phyloP scores from a whole-genome alignment of 768 basidiomycete genomes.

The Lactarius indigo region DNA sequence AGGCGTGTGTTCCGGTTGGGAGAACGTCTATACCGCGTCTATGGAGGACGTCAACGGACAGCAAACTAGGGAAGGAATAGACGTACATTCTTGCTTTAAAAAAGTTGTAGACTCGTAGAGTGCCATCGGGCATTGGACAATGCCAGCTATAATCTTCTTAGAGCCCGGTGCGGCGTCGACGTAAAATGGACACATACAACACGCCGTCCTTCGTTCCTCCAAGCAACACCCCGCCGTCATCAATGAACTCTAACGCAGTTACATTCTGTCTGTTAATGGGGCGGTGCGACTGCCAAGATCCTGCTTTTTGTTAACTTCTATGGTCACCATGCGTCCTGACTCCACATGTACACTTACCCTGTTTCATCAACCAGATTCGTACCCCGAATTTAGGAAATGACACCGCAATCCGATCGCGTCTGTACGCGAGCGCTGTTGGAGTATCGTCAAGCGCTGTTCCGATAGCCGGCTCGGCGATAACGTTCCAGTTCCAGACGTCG shows the following conservation, averaged over 20 bases:
- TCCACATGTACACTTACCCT: constrained; percentile 20
- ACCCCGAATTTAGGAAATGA: constrained; percentile 25
- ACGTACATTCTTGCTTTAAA: constrained; percentile 57
- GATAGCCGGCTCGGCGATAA: constrained; percentile 15
- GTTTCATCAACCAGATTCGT: constrained; percentile 24
- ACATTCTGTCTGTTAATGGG: constrained; percentile 63
- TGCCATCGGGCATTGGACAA: constrained; percentile 65
- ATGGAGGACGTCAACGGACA: constrained; percentile 21
- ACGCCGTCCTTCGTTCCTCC: constrained; percentile 71
- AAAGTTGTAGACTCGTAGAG: constrained; percentile 56
- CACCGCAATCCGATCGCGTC: constrained; percentile 23
- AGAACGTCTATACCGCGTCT: constrained; percentile 56
- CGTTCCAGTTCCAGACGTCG: constrained; percentile 23
- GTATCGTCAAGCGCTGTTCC: constrained; percentile 18
- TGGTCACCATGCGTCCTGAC: constrained; percentile 35
- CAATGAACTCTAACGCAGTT: constrained; percentile 58
- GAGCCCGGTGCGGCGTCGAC: background rate
- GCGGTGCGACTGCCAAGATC: constrained; percentile 61
- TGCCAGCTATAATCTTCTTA: constrained; percentile 48
- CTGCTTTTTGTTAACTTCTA: constrained; percentile 33
- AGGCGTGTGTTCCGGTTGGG: constrained; percentile 44
- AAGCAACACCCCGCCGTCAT: constrained; percentile 58
- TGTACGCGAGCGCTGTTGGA: constrained; percentile 25
- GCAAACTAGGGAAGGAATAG: background rate
- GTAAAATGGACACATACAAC: constrained; percentile 42